phyloP scores from a whole-genome alignment of 768 basidiomycete species.

The Tylopilus vinaceipallidus region DNA sequence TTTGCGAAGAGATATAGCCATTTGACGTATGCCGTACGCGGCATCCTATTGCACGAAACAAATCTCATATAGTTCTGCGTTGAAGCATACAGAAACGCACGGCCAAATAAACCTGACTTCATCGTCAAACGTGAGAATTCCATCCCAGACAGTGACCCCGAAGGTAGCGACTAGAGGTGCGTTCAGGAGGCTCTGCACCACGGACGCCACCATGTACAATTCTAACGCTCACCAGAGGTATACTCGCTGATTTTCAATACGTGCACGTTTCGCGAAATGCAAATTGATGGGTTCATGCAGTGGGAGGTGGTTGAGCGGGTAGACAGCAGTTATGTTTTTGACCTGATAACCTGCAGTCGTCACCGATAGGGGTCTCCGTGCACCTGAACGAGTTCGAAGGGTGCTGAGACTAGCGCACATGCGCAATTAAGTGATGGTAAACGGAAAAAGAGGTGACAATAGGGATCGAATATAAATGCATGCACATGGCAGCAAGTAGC shows the following conservation, averaged over 20 bases:
- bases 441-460: not conserved
- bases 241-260: slow-evolving; percentile 6
- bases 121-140: slow-evolving; percentile 11
- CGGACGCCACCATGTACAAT: not conserved
- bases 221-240: slow-evolving; percentile 2
- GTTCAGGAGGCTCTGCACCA: not conserved
- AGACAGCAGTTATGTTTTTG: slow-evolving; percentile 7
- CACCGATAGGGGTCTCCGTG: not conserved
- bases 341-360: too few species aligned
- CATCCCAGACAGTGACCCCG: slow-evolving; percentile 20
- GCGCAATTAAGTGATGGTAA: not conserved
- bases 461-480: too few species aligned
- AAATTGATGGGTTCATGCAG: slow-evolving; percentile 7
- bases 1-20: slow-evolving; percentile 29
- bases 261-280: too few species aligned
- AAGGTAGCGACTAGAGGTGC: slow-evolving; percentile 10
- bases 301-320: not conserved
- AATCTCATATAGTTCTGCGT: not conserved
- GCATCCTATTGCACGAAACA: slow-evolving; percentile 10
- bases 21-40: slow-evolving; percentile 16
- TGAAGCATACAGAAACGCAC: slow-evolving; percentile 13
- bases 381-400: slow-evolving; percentile 1
- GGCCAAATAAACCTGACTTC: slow-evolving; percentile 25
- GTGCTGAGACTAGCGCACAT: not conserved
- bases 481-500: too few species aligned